Conservation (phyloP, 2,329 filamentous ascomycete genomes). For the Rutstroemia sydowiana region DNA sequence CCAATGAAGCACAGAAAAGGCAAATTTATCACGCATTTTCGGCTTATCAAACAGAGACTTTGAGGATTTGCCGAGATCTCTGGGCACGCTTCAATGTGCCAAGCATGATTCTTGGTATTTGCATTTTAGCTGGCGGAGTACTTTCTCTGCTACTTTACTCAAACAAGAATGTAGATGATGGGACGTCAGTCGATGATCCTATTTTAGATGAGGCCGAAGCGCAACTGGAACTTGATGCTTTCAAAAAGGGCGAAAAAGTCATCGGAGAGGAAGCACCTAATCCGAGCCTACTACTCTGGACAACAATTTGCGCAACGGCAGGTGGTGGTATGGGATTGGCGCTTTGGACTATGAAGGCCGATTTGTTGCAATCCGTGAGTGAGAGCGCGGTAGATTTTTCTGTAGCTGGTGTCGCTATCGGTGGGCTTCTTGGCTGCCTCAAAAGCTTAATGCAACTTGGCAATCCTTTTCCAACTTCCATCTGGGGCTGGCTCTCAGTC, state of each 20-base stretch:
- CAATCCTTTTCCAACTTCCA: conserved; percentile 58
- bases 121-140: conserved; percentile 61
- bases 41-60: conserved; percentile 69
- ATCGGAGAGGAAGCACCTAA: conserved; percentile 21
- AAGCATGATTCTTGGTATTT: conserved; percentile 76
- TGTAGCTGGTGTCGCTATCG: conserved; percentile 20
- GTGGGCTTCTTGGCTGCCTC: conserved; percentile 33
- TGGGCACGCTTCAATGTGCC: conserved; percentile 90
- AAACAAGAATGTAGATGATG: conserved; percentile 47
- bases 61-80: conserved; percentile 70
- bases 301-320: conserved; percentile 21
- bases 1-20: conserved; percentile 33
- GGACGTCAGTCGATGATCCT: conserved; percentile 46
- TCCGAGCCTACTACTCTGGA: conserved; percentile 18
- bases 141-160: conserved; percentile 67
- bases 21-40: conserved; percentile 52
- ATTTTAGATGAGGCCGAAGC: conserved; percentile 54
- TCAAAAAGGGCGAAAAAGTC: conserved; percentile 19
- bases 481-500: conserved; percentile 85
- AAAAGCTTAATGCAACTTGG: conserved; percentile 32
- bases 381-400: conserved; percentile 19
- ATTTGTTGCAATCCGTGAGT: conserved; percentile 2
- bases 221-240: conserved; percentile 43
- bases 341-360: conserved; percentile 14
- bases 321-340: conserved; percentile 21